Evolutionary conservation across 2,329 filamentous ascomycete genomes (phyloP).

Genomic region (Monosporascus sp.): DNA sequence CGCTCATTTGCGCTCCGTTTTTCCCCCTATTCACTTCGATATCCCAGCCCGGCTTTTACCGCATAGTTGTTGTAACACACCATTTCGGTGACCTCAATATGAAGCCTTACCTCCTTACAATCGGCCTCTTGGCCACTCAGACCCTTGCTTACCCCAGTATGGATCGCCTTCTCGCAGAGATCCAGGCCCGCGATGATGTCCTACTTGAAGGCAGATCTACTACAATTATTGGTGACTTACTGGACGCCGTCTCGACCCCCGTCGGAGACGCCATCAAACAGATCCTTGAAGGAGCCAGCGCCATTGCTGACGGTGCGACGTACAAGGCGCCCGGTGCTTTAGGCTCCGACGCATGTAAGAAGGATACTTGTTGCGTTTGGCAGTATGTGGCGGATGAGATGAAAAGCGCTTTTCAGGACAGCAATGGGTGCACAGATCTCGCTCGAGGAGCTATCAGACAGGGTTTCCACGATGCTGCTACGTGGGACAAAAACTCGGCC

Average conservation of each 20-base stretch:
- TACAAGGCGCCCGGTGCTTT: slow-evolving; percentile 17
- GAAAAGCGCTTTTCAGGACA: slow-evolving; percentile 25
- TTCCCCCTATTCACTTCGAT: not conserved
- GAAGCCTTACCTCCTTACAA: slow-evolving; percentile 12
- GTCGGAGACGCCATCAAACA: slow-evolving; percentile 15
- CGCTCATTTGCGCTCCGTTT: not conserved
- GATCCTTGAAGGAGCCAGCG: slow-evolving; percentile 14
- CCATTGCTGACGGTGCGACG: slow-evolving; percentile 8
- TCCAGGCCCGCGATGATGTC: slow-evolving; percentile 15
- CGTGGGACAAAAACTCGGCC: slow-evolving; percentile 31
- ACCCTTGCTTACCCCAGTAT: slow-evolving; percentile 20
- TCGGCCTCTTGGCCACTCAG: slow-evolving; percentile 8
- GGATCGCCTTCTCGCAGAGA: slow-evolving; percentile 15
- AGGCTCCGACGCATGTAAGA: slow-evolving; percentile 16
- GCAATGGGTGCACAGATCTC: slow-evolving; percentile 30
- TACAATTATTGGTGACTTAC: slow-evolving; percentile 18
- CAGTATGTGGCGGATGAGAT: slow-evolving; percentile 32
- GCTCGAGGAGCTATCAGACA: slow-evolving; percentile 39
- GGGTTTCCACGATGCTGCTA: slow-evolving; percentile 42
- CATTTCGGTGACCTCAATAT: slow-evolving; percentile 5
- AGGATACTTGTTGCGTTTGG: slow-evolving; percentile 34
- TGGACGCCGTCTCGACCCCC: slow-evolving; percentile 2
- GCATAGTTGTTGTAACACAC: not conserved
- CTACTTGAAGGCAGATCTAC: slow-evolving; percentile 11
- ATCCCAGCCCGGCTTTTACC: too few species aligned